phyloP scores from a whole-genome alignment of 129 eudicot species.

The Flaveria trinervia region DNA sequence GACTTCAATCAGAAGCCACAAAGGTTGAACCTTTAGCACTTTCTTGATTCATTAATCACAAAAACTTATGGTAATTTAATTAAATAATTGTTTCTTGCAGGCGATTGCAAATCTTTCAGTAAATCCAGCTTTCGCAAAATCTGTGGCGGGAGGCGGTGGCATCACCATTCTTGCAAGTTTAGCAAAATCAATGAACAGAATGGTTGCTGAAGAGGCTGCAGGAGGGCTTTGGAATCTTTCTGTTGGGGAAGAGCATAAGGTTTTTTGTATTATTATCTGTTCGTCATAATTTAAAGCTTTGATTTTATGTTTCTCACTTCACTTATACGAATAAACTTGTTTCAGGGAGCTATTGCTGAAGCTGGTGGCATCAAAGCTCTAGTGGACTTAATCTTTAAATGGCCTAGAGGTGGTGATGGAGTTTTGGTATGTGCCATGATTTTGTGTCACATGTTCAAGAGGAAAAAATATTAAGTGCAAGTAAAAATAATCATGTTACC shows the following conservation, averaged over 20 bases:
- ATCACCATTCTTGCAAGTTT: slow-evolving; percentile 70
- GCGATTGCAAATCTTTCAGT: slow-evolving; percentile 95
- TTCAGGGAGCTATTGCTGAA: slow-evolving; percentile 90
- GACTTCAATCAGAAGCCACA: slow-evolving; percentile 92
- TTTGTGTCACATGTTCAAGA: slow-evolving; percentile 16
- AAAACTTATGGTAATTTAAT: not conserved
- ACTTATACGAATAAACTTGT: slow-evolving; percentile 10
- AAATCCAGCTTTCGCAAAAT: slow-evolving; percentile 81
- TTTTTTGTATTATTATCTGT: slow-evolving; percentile 28
- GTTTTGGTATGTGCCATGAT: slow-evolving; percentile 69
- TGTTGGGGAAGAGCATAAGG: slow-evolving; percentile 99
- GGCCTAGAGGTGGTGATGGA: slow-evolving; percentile 94
- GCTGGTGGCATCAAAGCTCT: slow-evolving; percentile 93
- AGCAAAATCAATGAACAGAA: slow-evolving; percentile 85
- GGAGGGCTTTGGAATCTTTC: slow-evolving; percentile 99
- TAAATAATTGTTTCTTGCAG: slow-evolving; percentile 36
- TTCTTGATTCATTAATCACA: not conserved
- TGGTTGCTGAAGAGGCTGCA: slow-evolving; percentile 99
- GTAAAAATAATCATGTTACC: slow-evolving; percentile 10
- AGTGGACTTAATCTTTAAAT: slow-evolving; percentile 87
- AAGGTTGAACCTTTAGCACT: slow-evolving; percentile 53
- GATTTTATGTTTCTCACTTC: slow-evolving; percentile 6
- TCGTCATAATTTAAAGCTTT: not conserved
- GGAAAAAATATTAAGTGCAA: not conserved
- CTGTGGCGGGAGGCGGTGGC: slow-evolving; percentile 95